Percentiles rank a stretch among this genome's conserved stretches.
These are phyloP conservation scores for Sphenostylis stenocarpa DNA, from an alignment of 306 rosid species.

Conservation along the genomic window DNA sequence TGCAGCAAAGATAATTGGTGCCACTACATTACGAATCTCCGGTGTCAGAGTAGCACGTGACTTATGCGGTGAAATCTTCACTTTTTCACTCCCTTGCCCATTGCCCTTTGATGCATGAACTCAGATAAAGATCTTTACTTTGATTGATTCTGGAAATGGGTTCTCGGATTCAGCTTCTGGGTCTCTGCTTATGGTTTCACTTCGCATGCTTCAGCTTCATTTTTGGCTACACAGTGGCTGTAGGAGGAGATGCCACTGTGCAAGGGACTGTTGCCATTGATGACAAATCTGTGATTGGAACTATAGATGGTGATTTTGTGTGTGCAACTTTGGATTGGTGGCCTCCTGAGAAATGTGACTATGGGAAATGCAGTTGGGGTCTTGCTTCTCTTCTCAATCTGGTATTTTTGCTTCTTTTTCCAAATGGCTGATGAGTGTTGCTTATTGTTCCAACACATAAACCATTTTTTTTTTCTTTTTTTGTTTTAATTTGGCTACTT, in stretches of 20 bases:
- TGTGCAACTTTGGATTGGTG: conserved; percentile 99
- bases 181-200: conserved; percentile 45
- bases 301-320: conserved; percentile 77
- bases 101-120: neutral
- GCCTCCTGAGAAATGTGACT: conserved; percentile 98
- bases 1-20: neutral
- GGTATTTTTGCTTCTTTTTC: conserved; percentile 38
- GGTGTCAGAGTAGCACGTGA: neutral
- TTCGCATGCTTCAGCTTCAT: conserved; percentile 42
- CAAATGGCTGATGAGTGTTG: neutral
- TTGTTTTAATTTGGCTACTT: neutral
- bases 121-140: conserved; percentile 39
- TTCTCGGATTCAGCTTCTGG: conserved; percentile 45
- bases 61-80: neutral
- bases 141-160: conserved; percentile 55
- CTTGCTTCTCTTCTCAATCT: conserved; percentile 85
- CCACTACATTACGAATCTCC: neutral
- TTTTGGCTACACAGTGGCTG: conserved; percentile 24
- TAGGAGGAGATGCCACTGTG: conserved; percentile 26
- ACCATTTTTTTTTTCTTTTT: neutral
- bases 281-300: conserved; percentile 62
- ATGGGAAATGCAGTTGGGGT: conserved; percentile 94
- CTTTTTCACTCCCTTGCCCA: neutral
- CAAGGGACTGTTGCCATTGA: conserved; percentile 55
- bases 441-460: neutral